Evolutionary conservation across 495 filamentous ascomycete genomes (phyloP), one percentile per base, ranked within the genome.

Genomic region (Tetracladium setigerum): DNA sequence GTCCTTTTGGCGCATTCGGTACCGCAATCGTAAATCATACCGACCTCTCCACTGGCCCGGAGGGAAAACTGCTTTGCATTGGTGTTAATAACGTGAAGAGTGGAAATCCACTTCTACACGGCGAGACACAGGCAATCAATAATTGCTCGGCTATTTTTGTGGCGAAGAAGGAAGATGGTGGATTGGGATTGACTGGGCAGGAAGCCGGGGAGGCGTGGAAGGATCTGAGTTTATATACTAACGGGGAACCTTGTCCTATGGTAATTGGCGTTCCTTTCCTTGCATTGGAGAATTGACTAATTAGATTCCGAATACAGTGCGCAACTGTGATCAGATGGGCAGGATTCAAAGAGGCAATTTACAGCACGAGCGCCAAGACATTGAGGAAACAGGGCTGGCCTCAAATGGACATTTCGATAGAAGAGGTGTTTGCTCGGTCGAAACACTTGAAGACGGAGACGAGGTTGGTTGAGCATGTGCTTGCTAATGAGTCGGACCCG

Each of bases 211-310:
- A 52, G 16, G 74, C 73, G 14, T 77, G 71, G 44, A 36, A 53
- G n/a, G 45, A 67, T 30, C 52, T 80, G 14, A 63, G 65, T 8
- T 58, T 78, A 4, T 80, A 80, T 59, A 80, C 75, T 7, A 78
- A 73, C 56, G 73, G 68, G 5, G 73, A 78, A 53, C 69, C 67
- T 44, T 80, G 76, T 57, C 72, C 73, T 7, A 80, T 78, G 69
- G 64, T 68, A 49, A 11, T 31, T n/a, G 6, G 15, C 33, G 15
- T 34, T 30, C 38, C 18, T 12, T 14, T 32, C 35, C 35, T 5
- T 12, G 22, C 22, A 7, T 27, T 27, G 22, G 10, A 15, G 22
- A 12, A 43, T 46, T 44, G 19, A 33, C 11, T n/a, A 27, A n/a
- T 44, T 16, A 14, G 41, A 27, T 48, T 34, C 8, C 24, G 13